These are phyloP conservation scores for Mrakia blollopis DNA, from an alignment of 768 basidiomycete genomes.

Conservation along the genomic window DNA sequence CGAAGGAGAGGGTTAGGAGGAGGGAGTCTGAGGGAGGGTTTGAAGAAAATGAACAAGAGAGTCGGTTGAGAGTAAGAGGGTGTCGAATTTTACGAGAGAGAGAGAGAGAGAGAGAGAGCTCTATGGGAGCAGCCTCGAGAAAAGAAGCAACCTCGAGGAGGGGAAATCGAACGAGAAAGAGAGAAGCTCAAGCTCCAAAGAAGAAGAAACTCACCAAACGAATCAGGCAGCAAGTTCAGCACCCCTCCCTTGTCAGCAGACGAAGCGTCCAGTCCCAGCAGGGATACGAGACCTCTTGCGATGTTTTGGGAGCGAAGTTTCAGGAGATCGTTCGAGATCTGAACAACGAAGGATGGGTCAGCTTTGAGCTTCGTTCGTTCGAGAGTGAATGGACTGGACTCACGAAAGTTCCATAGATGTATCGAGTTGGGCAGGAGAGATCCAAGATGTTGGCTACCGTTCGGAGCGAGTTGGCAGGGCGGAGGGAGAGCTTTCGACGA, in stretches of 20 bases:
- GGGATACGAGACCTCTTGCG: conserved; percentile 63
- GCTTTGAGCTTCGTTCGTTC: conserved; percentile 20
- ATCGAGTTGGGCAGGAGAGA: conserved; percentile 28
- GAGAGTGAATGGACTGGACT: neutral
- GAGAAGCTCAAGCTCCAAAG: no score
- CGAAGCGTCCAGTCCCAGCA: conserved; percentile 49
- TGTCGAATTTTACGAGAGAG: conserved; percentile 10
- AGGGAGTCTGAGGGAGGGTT: conserved; percentile 59
- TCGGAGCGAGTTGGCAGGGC: conserved; percentile 41
- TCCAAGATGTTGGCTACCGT: conserved; percentile 37
- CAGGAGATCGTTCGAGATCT: conserved; percentile 71
- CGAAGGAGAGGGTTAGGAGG: conserved; percentile 72
- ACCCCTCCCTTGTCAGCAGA: conserved; percentile 55
- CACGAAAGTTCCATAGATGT: conserved; percentile 37
- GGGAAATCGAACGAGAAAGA: no score
- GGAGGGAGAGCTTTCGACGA: conserved; percentile 39
- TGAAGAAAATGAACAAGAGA: no score
- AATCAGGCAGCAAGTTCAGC: conserved; percentile 70
- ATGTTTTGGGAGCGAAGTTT: conserved; percentile 66
- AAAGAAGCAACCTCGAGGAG: neutral
- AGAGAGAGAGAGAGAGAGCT: no score
- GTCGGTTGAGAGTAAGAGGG: no score
- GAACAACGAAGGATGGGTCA: neutral
- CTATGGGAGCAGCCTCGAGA: neutral
- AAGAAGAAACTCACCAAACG: conserved; percentile 55